Evolutionary conservation across 352 stramenopile species (phyloP), one percentile per base, ranked within the genome.

Genomic region (Globisporangium barbulae): DNA sequence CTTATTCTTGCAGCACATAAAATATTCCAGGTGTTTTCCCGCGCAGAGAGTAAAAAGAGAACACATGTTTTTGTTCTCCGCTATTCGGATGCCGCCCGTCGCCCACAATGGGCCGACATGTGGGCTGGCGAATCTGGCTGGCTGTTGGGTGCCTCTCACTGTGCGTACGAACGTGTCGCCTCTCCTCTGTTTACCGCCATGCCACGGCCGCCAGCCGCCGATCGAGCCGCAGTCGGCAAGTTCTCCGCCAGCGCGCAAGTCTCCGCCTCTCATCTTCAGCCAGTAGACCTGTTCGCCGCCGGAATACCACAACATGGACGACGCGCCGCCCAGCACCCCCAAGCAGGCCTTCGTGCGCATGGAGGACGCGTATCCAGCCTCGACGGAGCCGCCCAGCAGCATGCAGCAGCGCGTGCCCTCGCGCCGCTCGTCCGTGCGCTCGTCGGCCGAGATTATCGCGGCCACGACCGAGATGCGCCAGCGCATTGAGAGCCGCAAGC

Each of bases 401-500:
- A 58, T 63, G 6, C 67, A 59, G 8, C 48, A 63, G 48, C 65
- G 63, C 48, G 55, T 65, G 21, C 6, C 56, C 8, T 65, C 69
- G 61, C 72, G 69, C 13, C 72, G 71, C 19, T 73, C 73, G 59
- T 75, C 63, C 37, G 67, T 82, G 64, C 76, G 76, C 25, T 85
- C 76, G 72, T 85, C 74, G 39, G 76, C 74, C 31, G 76, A 85
- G 60, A 85, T 85, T 67, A 74, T 85, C 59, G 76, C 72, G 10
- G 74, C 72, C 41, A 81, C 74, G 30, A 76, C 63, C 21, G 76
- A 85, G 64, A 85, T 85, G 74, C 76, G 76, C 28, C 76, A 85
- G 53, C 76, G 76, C 56, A 79, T 85, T 39, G 74, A 85, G 64
- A 80, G 72, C 54, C 74, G 74, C 50, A 79, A 78, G 53, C 41